These are phyloP conservation scores for Forsythia viridissima DNA, from an alignment of 257 asterid genomes.

Conservation along the genomic window DNA sequence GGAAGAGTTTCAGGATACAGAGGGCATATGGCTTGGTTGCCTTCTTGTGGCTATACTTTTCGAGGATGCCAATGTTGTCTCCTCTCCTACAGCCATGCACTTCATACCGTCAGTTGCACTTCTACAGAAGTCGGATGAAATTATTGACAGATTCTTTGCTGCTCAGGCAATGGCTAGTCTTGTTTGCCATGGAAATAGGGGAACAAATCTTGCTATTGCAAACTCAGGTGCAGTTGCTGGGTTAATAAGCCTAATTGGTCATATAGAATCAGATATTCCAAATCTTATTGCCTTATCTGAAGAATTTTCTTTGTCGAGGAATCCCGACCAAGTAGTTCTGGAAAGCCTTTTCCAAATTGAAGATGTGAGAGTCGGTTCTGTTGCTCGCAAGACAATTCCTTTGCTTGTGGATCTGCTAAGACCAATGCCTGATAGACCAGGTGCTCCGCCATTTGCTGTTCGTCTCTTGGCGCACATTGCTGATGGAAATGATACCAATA, in stretches of 20 bases:
- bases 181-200: conserved; percentile 60
- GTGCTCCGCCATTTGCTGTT: conserved; percentile 76
- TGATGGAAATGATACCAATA: conserved; percentile 67
- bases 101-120: conserved; percentile 53
- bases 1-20: conserved; percentile 73
- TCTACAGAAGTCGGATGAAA: conserved; percentile 69
- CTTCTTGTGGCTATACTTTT: conserved; percentile 77
- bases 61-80: conserved; percentile 60
- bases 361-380: conserved; percentile 69
- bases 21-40: conserved; percentile 78
- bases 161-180: conserved; percentile 90
- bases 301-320: conserved; percentile 67
- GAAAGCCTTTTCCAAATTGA: conserved; percentile 68
- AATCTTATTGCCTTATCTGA: conserved; percentile 66
- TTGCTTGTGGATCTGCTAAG: conserved; percentile 78
- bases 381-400: conserved; percentile 70
- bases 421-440: conserved; percentile 85
- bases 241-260: conserved; percentile 64
- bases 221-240: conserved; percentile 77
- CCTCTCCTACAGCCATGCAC: conserved; percentile 54
- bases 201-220: conserved; percentile 65
- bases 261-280: conserved; percentile 62
- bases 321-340: conserved; percentile 72
- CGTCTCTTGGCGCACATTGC: conserved; percentile 73
- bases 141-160: conserved; percentile 68